Evolutionary conservation across 2,329 filamentous ascomycete genomes (phyloP).

Genomic region (Parastagonospora nodorum): DNA sequence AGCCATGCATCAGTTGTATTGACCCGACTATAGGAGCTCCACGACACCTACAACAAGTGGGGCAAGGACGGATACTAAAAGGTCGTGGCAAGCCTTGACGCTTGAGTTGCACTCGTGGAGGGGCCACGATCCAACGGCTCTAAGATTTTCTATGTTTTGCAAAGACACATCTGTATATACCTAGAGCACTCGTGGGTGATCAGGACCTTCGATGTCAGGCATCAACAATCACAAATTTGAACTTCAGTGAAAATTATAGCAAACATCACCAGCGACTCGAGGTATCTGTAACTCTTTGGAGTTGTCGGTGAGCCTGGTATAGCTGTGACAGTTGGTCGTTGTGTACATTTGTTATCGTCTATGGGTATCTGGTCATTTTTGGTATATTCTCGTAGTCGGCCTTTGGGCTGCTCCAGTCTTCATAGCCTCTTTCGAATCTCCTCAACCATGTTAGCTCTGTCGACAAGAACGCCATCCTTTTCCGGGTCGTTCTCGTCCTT

Average conservation of each 20-base stretch:
- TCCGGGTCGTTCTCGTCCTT: constrained; percentile 78
- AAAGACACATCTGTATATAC: constrained; percentile 9
- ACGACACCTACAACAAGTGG: constrained; percentile 99
- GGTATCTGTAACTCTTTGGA: too few relatives aligned
- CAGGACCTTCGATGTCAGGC: too few relatives aligned
- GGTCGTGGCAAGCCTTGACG: background rate
- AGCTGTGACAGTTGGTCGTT: background rate
- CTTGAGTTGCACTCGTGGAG: background rate
- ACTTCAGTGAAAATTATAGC: too few relatives aligned
- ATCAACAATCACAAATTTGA: too few relatives aligned
- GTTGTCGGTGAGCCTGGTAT: too few relatives aligned
- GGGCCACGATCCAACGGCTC: too few relatives aligned
- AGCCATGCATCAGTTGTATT: background rate
- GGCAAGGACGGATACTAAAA: constrained; percentile 86
- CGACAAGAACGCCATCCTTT: constrained; percentile 82
- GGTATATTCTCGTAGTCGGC: constrained; percentile 2
- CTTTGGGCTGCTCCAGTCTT: background rate
- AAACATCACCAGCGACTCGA: too few relatives aligned
- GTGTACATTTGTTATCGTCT: constrained; percentile 4
- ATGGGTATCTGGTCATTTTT: constrained; percentile 21
- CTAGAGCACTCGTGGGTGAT: background rate
- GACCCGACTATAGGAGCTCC: constrained; percentile 67
- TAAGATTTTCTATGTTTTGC: constrained; percentile 8
- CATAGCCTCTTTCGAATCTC: constrained; percentile 64
- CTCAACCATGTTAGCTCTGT: constrained; percentile 64